Evolutionary conservation across 176 grass and related monocot species (phyloP).

Genomic region (Neostapfia colusana): DNA sequence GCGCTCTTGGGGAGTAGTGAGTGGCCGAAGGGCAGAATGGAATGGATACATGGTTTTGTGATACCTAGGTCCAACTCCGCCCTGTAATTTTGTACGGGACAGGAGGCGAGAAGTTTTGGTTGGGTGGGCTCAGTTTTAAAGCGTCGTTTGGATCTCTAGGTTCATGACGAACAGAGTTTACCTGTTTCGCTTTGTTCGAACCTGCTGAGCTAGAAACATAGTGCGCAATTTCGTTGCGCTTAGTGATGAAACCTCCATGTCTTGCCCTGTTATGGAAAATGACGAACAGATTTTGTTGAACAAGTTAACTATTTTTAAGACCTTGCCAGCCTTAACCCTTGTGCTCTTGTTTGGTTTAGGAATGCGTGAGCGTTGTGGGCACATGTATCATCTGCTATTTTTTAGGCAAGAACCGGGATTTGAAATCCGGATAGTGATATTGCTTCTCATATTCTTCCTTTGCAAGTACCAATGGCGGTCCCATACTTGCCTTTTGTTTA

Average conservation of each 20-base stretch:
- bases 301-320: neutral
- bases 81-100: neutral
- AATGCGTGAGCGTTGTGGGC: too few relatives aligned
- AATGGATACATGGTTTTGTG: neutral
- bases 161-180: neutral
- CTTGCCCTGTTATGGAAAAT: too few relatives aligned
- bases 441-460: neutral
- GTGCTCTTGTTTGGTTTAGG: too few relatives aligned
- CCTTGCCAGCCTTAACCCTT: too few relatives aligned
- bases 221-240: too few relatives aligned
- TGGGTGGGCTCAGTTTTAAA: neutral
- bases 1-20: neutral
- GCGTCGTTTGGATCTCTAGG: neutral
- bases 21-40: neutral
- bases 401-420: neutral
- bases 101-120: neutral
- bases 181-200: too few relatives aligned
- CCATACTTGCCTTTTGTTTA: neutral
- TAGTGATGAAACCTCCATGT: too few relatives aligned
- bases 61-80: neutral
- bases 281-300: neutral
- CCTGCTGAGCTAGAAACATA: too few relatives aligned
- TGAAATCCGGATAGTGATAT: neutral
- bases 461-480: neutral
- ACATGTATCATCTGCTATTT: neutral